Conservation (phyloP, 2,329 filamentous ascomycete species). For the Decorospora gaudefroyi region DNA sequence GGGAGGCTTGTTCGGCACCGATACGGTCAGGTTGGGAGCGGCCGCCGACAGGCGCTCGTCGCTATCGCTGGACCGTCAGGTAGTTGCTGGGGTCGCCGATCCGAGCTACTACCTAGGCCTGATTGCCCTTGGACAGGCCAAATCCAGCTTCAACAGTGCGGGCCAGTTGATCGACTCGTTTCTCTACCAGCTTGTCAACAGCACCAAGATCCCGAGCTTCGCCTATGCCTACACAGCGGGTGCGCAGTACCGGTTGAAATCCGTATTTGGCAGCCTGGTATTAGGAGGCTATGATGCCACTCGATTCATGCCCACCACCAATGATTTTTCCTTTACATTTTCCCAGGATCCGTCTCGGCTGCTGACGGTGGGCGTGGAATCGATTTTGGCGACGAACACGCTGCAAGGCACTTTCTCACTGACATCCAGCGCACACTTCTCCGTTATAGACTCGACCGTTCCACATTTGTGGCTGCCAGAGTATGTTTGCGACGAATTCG, state of each 20-base stretch:
- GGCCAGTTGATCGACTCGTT: slow-evolving; percentile 35
- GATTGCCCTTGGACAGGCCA: slow-evolving; percentile 36
- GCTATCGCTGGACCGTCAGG: slow-evolving; percentile 32
- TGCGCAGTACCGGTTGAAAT: slow-evolving; percentile 41
- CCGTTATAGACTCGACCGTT: slow-evolving; percentile 50
- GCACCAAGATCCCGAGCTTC: slow-evolving; percentile 40
- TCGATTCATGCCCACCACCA: slow-evolving; percentile 39
- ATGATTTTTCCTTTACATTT: slow-evolving; percentile 42
- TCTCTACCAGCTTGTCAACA: slow-evolving; percentile 36
- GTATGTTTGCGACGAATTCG: slow-evolving; percentile 49
- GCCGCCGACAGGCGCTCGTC: slow-evolving; percentile 23
- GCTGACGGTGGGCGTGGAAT: slow-evolving; percentile 42
- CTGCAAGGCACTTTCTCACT: slow-evolving; percentile 44
- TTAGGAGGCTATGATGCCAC: slow-evolving; percentile 51
- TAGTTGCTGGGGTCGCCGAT: slow-evolving; percentile 39
- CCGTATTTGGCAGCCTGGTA: slow-evolving; percentile 44
- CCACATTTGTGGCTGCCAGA: slow-evolving; percentile 50
- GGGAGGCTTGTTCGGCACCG: slow-evolving; percentile 40
- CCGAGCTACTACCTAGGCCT: slow-evolving; percentile 40
- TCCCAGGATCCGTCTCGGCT: slow-evolving; percentile 39
- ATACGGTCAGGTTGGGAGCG: slow-evolving; percentile 36
- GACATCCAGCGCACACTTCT: slow-evolving; percentile 38
- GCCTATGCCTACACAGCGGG: slow-evolving; percentile 47
- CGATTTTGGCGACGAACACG: slow-evolving; percentile 39
- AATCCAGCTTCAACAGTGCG: slow-evolving; percentile 38